A percentile compares a stretch with the other conserved stretches of the same genome.
These are phyloP conservation scores for Pulicaria dysenterica DNA, from an alignment of 129 eudicot species.

Conservation along the genomic window DNA sequence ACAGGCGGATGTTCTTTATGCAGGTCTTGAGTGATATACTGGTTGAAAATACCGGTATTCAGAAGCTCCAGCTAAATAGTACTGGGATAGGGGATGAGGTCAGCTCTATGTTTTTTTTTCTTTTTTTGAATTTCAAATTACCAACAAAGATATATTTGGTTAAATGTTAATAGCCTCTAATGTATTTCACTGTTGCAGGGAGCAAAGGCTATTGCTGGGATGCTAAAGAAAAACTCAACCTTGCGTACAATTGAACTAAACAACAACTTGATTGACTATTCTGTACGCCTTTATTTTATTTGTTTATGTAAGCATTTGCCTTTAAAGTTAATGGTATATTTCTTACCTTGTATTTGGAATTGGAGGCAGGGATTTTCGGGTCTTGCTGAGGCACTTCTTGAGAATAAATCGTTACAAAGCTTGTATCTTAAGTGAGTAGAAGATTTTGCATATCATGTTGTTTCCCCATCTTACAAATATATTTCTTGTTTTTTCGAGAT, in stretches of 20 bases:
- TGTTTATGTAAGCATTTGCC: slow-evolving; percentile 4
- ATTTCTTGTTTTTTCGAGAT: slow-evolving; percentile 3
- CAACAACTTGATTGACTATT: slow-evolving; percentile 93
- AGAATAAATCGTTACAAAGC: slow-evolving; percentile 59
- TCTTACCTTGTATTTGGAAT: slow-evolving; percentile 38
- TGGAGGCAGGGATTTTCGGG: slow-evolving; percentile 96
- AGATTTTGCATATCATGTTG: slow-evolving; percentile 5
- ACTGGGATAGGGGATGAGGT: slow-evolving; percentile 88
- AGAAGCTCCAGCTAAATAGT: slow-evolving; percentile 90
- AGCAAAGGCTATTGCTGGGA: slow-evolving; percentile 90
- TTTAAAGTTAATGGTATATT: slow-evolving; percentile 16
- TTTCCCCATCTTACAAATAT: neutral
- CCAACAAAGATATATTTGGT: neutral
- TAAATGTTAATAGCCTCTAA: slow-evolving; percentile 5
- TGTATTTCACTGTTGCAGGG: slow-evolving; percentile 55
- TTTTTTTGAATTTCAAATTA: slow-evolving; percentile 2
- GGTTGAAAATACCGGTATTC: slow-evolving; percentile 61
- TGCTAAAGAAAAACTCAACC: slow-evolving; percentile 87
- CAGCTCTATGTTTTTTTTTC: slow-evolving; percentile 16
- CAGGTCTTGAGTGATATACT: slow-evolving; percentile 74
- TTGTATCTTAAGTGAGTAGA: slow-evolving; percentile 77
- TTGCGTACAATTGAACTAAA: slow-evolving; percentile 81
- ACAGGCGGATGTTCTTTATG: slow-evolving; percentile 7
- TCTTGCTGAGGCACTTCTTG: slow-evolving; percentile 83
- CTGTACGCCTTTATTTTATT: slow-evolving; percentile 57